Evolutionary conservation across 2,329 filamentous ascomycete genomes (phyloP), one percentile per base, ranked within the genome.

Genomic region (Hymenoscyphus salicellus): DNA sequence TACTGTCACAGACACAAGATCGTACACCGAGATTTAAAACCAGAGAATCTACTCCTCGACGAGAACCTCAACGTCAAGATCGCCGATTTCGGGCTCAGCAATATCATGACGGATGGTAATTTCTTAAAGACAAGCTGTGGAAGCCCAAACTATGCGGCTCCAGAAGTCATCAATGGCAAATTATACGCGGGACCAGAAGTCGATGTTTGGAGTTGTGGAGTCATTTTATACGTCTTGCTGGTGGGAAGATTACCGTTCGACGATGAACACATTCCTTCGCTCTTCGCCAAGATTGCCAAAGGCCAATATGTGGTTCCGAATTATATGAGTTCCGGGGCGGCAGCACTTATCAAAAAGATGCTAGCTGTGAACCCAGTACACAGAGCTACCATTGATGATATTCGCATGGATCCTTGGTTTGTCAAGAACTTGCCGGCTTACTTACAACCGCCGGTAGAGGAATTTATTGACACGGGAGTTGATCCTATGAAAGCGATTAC

Each of bases 31-130:
- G 95, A 99, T 77, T 81, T 99, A 68, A 99, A 99, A 78, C 95
- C 95, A 10, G 95, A 99, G 82, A 99, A 99, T 76, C 81, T 99
- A 58, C 85, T 99, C 55, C 87, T 99, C 60, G 95, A 99, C 79
- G 92, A 96, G 70, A 89, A 96, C 65, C 89, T 97, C 75, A 97
- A 99, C 74, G 94, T 99, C 79, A 99, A 99, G 82, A 99, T 99
- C 80, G 95, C 95, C 73, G 95, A 99, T 79, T 99, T 99, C 72
- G 95, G 95, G 64, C 83, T 99, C 64, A 98, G 94, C 81, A 99
- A 99, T 77, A 99, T 99, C 79, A 99, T 99, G 95, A 98, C 95
- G 0, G 95, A 99, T 76, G 95, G 95, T 30, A 99, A 99, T 77
- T 99, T 99, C 76, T 86, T 99, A 73, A 98, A 97, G 81, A 99